Evolutionary conservation across 495 filamentous ascomycete species (phyloP).

Genomic region (Podospora anserina): DNA sequence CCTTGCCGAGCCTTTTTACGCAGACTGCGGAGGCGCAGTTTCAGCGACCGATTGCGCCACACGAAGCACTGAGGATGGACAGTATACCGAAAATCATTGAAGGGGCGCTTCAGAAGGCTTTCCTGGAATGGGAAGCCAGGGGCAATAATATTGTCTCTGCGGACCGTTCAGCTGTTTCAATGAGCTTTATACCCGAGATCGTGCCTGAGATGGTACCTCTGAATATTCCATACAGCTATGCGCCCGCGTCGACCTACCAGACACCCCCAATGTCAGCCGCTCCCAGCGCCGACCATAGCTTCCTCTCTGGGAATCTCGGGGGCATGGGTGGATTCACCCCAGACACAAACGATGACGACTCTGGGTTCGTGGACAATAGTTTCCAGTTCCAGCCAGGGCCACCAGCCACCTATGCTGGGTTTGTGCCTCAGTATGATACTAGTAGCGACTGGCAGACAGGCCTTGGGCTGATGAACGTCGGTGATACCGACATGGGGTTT

Average conservation of each 20-base stretch:
- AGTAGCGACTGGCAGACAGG: conserved; percentile 1
- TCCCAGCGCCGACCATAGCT: neutral
- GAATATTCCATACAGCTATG: neutral
- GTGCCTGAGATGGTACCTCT: neutral
- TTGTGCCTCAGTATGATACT: conserved; percentile 10
- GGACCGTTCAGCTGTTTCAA: conserved; percentile 12
- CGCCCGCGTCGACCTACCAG: conserved; percentile 6
- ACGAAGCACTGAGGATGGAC: conserved; percentile 23
- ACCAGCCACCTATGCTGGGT: conserved; percentile 5
- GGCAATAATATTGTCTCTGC: conserved; percentile 6
- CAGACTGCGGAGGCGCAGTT: conserved; percentile 24
- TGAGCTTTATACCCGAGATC: conserved; percentile 13
- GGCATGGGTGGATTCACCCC: neutral
- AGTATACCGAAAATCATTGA: conserved; percentile 26
- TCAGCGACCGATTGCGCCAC: conserved; percentile 17
- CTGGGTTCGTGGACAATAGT: conserved; percentile 8
- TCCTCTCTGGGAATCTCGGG: neutral
- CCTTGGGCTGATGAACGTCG: neutral
- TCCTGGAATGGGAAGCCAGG: conserved; percentile 23
- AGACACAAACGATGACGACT: conserved; percentile 8
- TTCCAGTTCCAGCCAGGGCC: conserved; percentile 9
- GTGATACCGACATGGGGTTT: neutral
- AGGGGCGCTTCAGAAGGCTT: conserved; percentile 27
- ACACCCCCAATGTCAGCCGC: neutral
- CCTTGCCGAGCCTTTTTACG: conserved; percentile 26